A percentile compares a stretch with the other conserved stretches of the same genome.
phyloP scores from a whole-genome alignment of 2,329 filamentous ascomycete genomes.

The Mariannaea sp. region DNA sequence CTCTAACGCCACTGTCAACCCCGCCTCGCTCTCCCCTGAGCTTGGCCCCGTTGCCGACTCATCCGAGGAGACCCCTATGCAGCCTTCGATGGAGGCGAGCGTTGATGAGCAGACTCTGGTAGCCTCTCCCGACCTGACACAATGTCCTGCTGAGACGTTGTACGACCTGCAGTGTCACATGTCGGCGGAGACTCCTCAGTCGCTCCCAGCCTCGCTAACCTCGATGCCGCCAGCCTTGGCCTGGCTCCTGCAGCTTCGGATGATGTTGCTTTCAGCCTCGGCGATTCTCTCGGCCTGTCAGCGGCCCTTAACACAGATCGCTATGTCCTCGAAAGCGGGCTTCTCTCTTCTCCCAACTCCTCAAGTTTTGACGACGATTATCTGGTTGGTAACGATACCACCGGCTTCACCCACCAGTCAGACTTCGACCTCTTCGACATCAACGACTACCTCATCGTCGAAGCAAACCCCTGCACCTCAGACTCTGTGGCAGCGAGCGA shows the following conservation, averaged over 20 bases:
- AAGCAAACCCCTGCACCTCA: constrained; percentile 51
- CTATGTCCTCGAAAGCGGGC: constrained; percentile 76
- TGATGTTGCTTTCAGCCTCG: constrained; percentile 69
- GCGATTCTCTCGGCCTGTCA: constrained; percentile 71
- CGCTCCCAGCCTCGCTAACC: constrained; percentile 51
- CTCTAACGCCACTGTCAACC: constrained; percentile 60
- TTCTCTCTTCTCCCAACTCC: constrained; percentile 74
- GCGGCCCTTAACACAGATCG: constrained; percentile 72
- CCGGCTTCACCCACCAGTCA: constrained; percentile 48
- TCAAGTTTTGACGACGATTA: constrained; percentile 69
- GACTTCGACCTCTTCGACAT: constrained; percentile 56
- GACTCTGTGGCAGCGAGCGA: constrained; percentile 56
- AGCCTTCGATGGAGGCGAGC: constrained; percentile 32
- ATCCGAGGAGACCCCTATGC: constrained; percentile 37
- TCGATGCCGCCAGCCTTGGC: constrained; percentile 46
- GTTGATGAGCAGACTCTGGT: constrained; percentile 37
- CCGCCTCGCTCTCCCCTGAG: constrained; percentile 64
- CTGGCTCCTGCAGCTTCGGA: constrained; percentile 60
- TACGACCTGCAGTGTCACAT: constrained; percentile 99
- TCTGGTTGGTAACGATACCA: constrained; percentile 64
- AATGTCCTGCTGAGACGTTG: constrained; percentile 99
- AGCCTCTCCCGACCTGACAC: constrained; percentile 86
- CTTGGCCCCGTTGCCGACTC: constrained; percentile 57
- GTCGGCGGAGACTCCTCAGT: constrained; percentile 69
- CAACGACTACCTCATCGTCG: constrained; percentile 61